Base-by-base conservation (phyloP, 192 early-diverging fungal species). In the Chytriomyces sp. region DNA sequence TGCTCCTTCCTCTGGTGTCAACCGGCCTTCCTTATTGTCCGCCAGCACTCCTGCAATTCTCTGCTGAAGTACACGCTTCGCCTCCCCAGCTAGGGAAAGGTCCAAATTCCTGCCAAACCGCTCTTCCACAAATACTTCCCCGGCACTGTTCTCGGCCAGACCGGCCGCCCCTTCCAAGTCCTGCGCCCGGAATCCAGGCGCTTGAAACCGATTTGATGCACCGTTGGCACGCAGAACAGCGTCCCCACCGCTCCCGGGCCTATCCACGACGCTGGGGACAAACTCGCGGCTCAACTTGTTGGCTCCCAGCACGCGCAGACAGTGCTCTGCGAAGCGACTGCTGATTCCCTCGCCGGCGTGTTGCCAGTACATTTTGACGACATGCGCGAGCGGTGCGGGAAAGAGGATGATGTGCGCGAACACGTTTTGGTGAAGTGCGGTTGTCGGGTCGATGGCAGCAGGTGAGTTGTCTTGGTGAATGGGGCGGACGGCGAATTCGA, bases 341-440 rank as follows among this genome's bases (percentile, higher is more conserved):
- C 92, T 90, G 32, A 99, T 86, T 52, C 89, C 92, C 49, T 93
- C 92, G 31, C 96, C 96, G 5, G 93, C 77, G 77, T 99, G 96
- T 81, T 98, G 95, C 96, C 96, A 99, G 74, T 90, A 96, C 82
- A 88, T 89, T 76, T 98, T 97, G n/a, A 91, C 96, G 39, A 93
- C 72, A 12, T 81, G 58, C 52, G 86, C 87, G 37, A 85, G 82
- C 5, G 86, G 83, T 39, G n/a, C 78, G 1, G 92, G 92, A 75
- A 97, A 94, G 49, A 96, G 68, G 10, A 94, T 87, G 54, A 80
- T 78, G 76, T 86, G 85, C 3, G 93, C 81, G 38, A 87, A 72
- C 52, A 90, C 81, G 2, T 80, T 81, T 22, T 79, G 40, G 26
- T 34, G 36, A 14, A 30, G 19, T 70, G 17, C 78, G 68, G 59